Evolutionary conservation across 345 rosid genomes (phyloP).

Genomic region (Salix koriyanagi): DNA sequence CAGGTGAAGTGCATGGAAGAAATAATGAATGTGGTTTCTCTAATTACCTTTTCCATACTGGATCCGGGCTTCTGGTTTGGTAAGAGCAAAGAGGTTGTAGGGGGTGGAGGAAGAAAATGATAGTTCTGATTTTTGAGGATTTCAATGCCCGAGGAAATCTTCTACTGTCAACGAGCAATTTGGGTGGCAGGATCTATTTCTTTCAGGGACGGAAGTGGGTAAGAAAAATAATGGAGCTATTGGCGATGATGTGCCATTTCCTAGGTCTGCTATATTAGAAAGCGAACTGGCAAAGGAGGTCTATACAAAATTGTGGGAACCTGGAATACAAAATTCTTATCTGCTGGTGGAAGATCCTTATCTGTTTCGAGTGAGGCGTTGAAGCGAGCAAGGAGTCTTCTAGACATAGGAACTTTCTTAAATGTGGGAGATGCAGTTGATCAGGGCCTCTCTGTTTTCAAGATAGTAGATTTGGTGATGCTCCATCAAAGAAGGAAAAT

Average conservation of each 20-base stretch:
- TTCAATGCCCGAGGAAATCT: too few relatives aligned
- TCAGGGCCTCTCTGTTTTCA: conserved; percentile 28
- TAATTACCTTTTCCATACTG: conserved; percentile 65
- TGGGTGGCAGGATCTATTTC: too few relatives aligned
- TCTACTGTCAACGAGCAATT: too few relatives aligned
- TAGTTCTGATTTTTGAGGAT: too few relatives aligned
- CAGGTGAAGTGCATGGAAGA: too few relatives aligned
- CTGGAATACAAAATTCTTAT: too few relatives aligned
- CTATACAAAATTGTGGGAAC: too few relatives aligned
- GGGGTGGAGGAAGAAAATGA: conserved; percentile 39
- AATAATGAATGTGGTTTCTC: conserved; percentile 18
- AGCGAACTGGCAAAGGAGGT: too few relatives aligned
- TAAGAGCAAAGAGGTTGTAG: conserved; percentile 64
- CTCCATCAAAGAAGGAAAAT: conserved; percentile 41
- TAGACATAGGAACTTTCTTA: conserved; percentile 58
- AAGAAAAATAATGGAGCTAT: too few relatives aligned
- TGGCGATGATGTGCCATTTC: too few relatives aligned
- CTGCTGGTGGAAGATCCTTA: conserved; percentile 44
- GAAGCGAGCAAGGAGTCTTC: conserved; percentile 81
- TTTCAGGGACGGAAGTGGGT: too few relatives aligned
- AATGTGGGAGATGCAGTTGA: conserved; percentile 39
- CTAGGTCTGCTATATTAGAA: too few relatives aligned
- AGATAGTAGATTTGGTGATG: conserved; percentile 25
- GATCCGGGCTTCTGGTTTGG: conserved; percentile 66
- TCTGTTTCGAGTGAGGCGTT: conserved; percentile 78